phyloP scores from a whole-genome alignment of 1,284 basidiomycete species.

The Malassezia obtusa region DNA sequence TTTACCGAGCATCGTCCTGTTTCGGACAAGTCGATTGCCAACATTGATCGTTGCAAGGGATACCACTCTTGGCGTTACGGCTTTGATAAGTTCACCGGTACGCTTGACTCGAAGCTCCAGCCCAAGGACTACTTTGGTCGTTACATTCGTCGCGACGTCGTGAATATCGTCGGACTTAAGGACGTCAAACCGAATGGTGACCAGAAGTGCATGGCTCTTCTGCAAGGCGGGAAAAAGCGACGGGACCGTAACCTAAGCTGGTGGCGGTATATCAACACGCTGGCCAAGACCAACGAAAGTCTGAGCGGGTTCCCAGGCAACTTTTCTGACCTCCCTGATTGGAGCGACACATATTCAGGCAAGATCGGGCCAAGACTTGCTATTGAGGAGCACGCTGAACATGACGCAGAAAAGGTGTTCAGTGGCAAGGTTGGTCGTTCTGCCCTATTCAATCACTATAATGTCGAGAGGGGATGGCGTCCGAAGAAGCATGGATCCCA shows the following conservation, averaged over 20 bases:
- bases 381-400: slow-evolving; percentile 32
- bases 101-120: slow-evolving; percentile 20
- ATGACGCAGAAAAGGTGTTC: slow-evolving; percentile 35
- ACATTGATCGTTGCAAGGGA: slow-evolving; percentile 22
- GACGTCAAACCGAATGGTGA: slow-evolving; percentile 31
- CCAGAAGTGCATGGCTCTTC: slow-evolving; percentile 41
- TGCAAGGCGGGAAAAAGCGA: slow-evolving; percentile 35
- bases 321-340: slow-evolving; percentile 28
- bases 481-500: slow-evolving; percentile 18
- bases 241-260: slow-evolving; percentile 40
- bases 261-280: slow-evolving; percentile 44
- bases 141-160: slow-evolving; percentile 35
- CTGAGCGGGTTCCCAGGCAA: slow-evolving; percentile 33
- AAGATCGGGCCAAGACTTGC: slow-evolving; percentile 27
- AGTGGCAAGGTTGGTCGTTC: slow-evolving; percentile 28
- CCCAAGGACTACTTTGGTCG: slow-evolving; percentile 33
- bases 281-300: slow-evolving; percentile 33
- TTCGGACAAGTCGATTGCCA: slow-evolving; percentile 21
- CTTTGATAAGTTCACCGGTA: slow-evolving; percentile 28
- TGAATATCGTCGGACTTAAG: slow-evolving; percentile 37
- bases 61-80: slow-evolving; percentile 46
- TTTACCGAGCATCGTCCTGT: slow-evolving; percentile 38
- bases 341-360: slow-evolving; percentile 26
- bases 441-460: slow-evolving; percentile 28
- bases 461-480: slow-evolving; percentile 38